These are phyloP conservation scores for Diaporthe ilicicola DNA, from an alignment of 2,329 filamentous ascomycete species.

Conservation along the genomic window DNA sequence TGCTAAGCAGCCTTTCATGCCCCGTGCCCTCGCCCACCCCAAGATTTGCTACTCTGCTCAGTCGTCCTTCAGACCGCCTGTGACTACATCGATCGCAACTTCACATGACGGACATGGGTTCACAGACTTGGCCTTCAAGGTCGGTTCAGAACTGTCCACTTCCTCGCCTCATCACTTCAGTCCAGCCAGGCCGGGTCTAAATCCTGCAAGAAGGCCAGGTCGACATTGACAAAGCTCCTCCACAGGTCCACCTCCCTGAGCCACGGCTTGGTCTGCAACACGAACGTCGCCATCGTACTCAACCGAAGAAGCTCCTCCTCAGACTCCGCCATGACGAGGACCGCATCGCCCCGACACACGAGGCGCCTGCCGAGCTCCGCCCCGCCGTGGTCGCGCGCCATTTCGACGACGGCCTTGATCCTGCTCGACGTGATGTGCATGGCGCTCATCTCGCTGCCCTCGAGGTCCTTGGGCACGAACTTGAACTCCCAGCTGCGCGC, in stretches of 20 bases:
- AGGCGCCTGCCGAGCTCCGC: conserved; percentile 48
- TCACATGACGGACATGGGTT: neutral
- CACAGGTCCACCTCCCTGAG: conserved; percentile 59
- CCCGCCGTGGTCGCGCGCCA: conserved; percentile 21
- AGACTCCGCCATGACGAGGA: conserved; percentile 55
- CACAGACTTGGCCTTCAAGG: neutral
- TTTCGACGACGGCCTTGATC: conserved; percentile 42
- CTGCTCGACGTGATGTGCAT: conserved; percentile 46
- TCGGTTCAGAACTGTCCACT: neutral
- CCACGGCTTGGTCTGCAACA: conserved; percentile 58
- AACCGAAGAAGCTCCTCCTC: conserved; percentile 50
- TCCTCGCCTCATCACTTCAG: conserved; percentile 13
- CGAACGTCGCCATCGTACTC: conserved; percentile 51
- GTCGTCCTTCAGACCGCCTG: too few species aligned
- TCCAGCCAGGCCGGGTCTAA: conserved; percentile 51
- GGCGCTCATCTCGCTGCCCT: conserved; percentile 51
- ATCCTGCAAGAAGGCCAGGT: conserved; percentile 51
- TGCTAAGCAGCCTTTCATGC: too few species aligned
- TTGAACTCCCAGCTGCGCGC: conserved; percentile 56
- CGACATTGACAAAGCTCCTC: conserved; percentile 60
- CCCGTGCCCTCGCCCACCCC: too few species aligned
- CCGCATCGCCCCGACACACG: conserved; percentile 50
- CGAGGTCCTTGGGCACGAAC: conserved; percentile 58
- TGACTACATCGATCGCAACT: too few species aligned
- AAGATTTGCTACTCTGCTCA: neutral